Percentiles rank a stretch among this genome's conserved stretches.
Conservation (phyloP, 1,139 yeast genomes). For the Saccharomyces hybrid region DNA sequence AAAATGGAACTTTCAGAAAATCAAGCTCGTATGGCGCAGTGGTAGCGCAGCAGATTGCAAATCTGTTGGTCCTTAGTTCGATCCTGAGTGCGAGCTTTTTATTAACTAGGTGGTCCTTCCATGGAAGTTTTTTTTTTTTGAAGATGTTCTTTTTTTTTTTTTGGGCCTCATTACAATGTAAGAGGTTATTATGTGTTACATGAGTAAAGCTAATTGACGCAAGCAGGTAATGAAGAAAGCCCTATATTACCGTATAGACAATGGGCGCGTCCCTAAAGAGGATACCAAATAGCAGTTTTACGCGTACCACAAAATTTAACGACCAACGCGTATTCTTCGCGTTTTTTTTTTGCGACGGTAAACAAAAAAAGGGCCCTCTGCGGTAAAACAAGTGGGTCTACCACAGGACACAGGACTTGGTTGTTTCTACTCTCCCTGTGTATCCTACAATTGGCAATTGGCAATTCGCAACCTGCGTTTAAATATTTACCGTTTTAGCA, state of each 20-base stretch:
- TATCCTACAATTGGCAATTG: background rate
- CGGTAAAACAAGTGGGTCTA: background rate
- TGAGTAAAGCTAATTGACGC: background rate
- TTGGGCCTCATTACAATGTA: background rate
- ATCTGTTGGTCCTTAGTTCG: slow-evolving; percentile 87
- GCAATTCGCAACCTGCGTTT: background rate
- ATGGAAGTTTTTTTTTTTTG: background rate
- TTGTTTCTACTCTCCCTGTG: background rate
- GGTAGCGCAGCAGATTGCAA: slow-evolving; percentile 92
- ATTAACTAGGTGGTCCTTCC: background rate
- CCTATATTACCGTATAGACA: background rate
- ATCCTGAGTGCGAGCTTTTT: slow-evolving; percentile 67
- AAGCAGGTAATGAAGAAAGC: background rate
- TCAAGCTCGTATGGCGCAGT: slow-evolving; percentile 71
- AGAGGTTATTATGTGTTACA: background rate
- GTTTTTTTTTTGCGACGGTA: slow-evolving; percentile 4
- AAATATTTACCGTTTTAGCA: background rate
- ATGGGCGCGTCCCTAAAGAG: background rate
- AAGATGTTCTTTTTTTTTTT: background rate
- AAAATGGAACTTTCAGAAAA: too few species aligned
- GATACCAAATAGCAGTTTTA: background rate
- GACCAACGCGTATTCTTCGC: background rate
- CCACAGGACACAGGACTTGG: background rate
- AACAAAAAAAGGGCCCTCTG: slow-evolving; percentile 4
- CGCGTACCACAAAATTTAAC: background rate